Conservation (phyloP, 2,329 filamentous ascomycete species). For the Microascus cirrosus region DNA sequence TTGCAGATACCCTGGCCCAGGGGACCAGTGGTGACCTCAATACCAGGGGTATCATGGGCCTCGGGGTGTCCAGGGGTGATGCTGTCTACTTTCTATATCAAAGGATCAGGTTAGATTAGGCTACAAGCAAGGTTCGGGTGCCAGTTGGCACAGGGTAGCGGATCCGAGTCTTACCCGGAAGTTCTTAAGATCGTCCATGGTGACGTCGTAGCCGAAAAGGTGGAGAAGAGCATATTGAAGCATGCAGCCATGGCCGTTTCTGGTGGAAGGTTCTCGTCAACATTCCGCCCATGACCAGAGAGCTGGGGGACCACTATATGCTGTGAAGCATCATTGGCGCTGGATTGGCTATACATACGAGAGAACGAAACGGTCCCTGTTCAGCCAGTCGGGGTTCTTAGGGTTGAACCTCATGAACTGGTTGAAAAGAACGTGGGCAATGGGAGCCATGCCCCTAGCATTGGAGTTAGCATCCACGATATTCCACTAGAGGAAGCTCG, state of each 20-base stretch:
- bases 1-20: slow-evolving; percentile 96
- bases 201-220: slow-evolving; percentile 81
- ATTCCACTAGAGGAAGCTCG: not conserved
- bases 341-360: slow-evolving; percentile 57
- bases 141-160: slow-evolving; percentile 1
- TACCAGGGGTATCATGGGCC: slow-evolving; percentile 87
- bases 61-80: slow-evolving; percentile 96
- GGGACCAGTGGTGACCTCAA: slow-evolving; percentile 97
- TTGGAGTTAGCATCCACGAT: slow-evolving; percentile 17
- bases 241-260: slow-evolving; percentile 99
- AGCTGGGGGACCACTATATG: not conserved
- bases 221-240: slow-evolving; percentile 97
- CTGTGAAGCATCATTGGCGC: not conserved
- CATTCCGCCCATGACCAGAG: not conserved
- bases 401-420: slow-evolving; percentile 99
- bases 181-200: slow-evolving; percentile 83
- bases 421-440: slow-evolving; percentile 95
- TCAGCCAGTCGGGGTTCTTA: slow-evolving; percentile 94
- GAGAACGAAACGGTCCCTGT: slow-evolving; percentile 97
- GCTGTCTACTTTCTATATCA: slow-evolving; percentile 39
- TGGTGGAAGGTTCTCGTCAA: slow-evolving; percentile 22
- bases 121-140: not conserved
- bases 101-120: not conserved
- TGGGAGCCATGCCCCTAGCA: slow-evolving; percentile 70
- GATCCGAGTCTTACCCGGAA: slow-evolving; percentile 65